These are phyloP conservation scores for Lepiota venenata DNA, from an alignment of 768 basidiomycete species.

Conservation along the genomic window DNA sequence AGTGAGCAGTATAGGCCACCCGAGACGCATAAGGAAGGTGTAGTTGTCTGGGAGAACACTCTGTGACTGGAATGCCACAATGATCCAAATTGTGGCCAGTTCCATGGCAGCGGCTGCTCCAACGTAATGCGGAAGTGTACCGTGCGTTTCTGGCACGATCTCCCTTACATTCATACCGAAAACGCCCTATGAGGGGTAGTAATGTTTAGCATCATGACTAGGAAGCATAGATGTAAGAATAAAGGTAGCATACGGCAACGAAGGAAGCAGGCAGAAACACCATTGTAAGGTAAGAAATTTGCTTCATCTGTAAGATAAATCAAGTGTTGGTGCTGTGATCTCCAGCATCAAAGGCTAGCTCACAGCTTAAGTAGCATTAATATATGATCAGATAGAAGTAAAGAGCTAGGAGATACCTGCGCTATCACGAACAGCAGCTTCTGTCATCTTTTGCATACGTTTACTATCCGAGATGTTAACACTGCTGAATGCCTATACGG, in stretches of 20 bases:
- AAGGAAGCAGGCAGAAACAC: constrained; percentile 46
- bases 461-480: constrained; percentile 49
- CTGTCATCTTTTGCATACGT: constrained; percentile 42
- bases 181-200: constrained; percentile 21
- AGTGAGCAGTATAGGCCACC: constrained; percentile 30
- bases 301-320: constrained; percentile 26
- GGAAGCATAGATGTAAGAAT: neutral
- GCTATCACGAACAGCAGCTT: constrained; percentile 37
- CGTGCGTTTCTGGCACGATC: constrained; percentile 30
- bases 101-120: constrained; percentile 45
- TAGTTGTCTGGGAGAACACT: constrained; percentile 27
- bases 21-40: constrained; percentile 28
- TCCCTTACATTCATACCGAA: constrained; percentile 41
- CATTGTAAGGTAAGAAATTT: constrained; percentile 47
- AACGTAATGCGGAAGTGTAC: constrained; percentile 41
- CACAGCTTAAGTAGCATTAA: neutral
- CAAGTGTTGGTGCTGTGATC: neutral
- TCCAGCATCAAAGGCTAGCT: neutral
- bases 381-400: neutral
- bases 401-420: constrained; percentile 14
- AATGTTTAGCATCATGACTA: neutral
- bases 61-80: constrained; percentile 50
- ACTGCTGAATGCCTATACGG: constrained; percentile 41
- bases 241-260: constrained; percentile 24
- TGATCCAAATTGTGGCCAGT: constrained; percentile 47